phyloP scores from a whole-genome alignment of 2,329 filamentous ascomycete species.

The Monosporascus ibericus region DNA sequence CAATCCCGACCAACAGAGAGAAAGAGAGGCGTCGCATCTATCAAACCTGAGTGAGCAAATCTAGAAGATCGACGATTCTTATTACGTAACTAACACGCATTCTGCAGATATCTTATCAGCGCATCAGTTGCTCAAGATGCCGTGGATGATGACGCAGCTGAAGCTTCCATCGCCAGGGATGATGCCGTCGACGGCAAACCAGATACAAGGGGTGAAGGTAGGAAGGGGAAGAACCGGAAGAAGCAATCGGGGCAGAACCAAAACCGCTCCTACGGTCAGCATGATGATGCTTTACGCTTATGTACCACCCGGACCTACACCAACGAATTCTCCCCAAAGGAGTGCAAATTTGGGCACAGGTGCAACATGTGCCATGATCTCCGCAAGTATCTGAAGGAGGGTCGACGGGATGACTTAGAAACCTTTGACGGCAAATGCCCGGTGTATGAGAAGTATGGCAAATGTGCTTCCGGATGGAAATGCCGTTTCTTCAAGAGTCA shows the following conservation, averaged over 20 bases:
- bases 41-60: constrained; percentile 31
- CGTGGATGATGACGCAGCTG: constrained; percentile 54
- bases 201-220: constrained; percentile 27
- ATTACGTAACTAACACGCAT: background rate
- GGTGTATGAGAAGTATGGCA: constrained; percentile 68
- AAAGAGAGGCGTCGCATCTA: constrained; percentile 25
- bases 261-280: constrained; percentile 72
- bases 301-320: constrained; percentile 67
- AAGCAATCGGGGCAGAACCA: constrained; percentile 75
- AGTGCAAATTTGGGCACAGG: constrained; percentile 71
- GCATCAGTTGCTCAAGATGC: constrained; percentile 22
- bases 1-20: constrained; percentile 11
- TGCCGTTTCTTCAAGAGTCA: constrained; percentile 88
- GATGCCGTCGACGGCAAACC: constrained; percentile 48
- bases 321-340: constrained; percentile 74
- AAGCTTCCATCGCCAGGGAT: constrained; percentile 50
- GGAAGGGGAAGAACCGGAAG: constrained; percentile 46
- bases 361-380: constrained; percentile 83
- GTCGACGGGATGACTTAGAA: constrained; percentile 72
- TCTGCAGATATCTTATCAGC: constrained; percentile 26
- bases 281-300: constrained; percentile 68
- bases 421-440: constrained; percentile 77
- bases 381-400: constrained; percentile 75
- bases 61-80: background rate
- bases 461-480: constrained; percentile 84